These are phyloP conservation scores for Neonectria faginata DNA, from an alignment of 2,329 filamentous ascomycete genomes.

Conservation along the genomic window DNA sequence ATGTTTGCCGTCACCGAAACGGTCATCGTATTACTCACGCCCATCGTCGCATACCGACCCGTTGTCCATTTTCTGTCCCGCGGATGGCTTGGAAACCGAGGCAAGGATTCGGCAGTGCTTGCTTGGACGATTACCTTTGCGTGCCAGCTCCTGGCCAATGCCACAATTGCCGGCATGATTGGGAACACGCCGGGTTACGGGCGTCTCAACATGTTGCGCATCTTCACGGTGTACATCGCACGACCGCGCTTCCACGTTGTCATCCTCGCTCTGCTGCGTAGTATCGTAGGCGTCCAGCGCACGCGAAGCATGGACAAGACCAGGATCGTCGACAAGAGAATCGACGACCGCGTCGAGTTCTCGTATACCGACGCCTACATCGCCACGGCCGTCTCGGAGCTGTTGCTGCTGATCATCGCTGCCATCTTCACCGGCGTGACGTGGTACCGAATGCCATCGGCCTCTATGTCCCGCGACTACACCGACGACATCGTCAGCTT, in stretches of 20 bases:
- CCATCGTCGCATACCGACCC: conserved; percentile 36
- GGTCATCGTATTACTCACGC: conserved; percentile 28
- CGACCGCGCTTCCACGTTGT: conserved; percentile 39
- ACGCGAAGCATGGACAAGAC: conserved; percentile 36
- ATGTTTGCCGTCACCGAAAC: conserved; percentile 39
- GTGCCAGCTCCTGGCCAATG: conserved; percentile 38
- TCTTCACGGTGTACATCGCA: conserved; percentile 40
- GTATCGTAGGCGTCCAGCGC: conserved; percentile 29
- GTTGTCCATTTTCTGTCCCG: conserved; percentile 34
- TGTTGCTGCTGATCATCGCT: conserved; percentile 34
- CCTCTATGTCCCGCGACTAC: conserved; percentile 28
- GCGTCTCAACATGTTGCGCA: conserved; percentile 38
- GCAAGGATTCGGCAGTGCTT: conserved; percentile 23
- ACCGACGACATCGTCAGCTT: conserved; percentile 36
- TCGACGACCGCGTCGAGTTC: conserved; percentile 41
- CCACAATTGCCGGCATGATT: conserved; percentile 36
- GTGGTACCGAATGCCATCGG: conserved; percentile 38
- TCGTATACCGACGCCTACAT: conserved; percentile 42
- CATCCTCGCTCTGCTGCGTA: conserved; percentile 37
- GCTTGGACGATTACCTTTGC: conserved; percentile 35
- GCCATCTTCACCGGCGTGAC: conserved; percentile 42
- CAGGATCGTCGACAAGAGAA: conserved; percentile 27
- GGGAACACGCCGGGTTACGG: conserved; percentile 38
- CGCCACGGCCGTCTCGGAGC: conserved; percentile 32
- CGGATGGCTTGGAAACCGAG: conserved; percentile 31